Percentiles rank a stretch among this genome's conserved stretches.
Conservation (phyloP, 2,329 filamentous ascomycete species). For the Aspergillus melleus region DNA sequence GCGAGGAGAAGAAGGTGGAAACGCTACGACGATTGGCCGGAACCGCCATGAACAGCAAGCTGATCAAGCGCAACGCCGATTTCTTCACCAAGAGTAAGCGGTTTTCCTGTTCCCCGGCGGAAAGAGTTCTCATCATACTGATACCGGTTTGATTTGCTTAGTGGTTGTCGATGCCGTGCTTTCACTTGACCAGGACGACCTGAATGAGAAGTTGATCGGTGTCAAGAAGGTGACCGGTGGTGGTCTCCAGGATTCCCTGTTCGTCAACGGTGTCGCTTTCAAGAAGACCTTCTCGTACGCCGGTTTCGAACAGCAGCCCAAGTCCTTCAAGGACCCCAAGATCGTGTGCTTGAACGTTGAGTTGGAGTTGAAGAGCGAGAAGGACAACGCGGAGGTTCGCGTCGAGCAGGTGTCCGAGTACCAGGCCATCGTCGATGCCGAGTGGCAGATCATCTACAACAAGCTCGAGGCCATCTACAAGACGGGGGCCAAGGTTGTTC, state of each 20-base stretch:
- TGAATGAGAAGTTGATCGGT: constrained; percentile 97
- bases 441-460: constrained; percentile 99
- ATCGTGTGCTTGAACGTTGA: constrained; percentile 98
- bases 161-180: constrained; percentile 98
- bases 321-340: constrained; percentile 89
- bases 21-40: constrained; percentile 86
- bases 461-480: constrained; percentile 94
- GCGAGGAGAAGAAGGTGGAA: constrained; percentile 83
- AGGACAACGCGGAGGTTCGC: constrained; percentile 97
- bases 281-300: constrained; percentile 99
- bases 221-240: constrained; percentile 98
- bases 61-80: constrained; percentile 93
- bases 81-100: constrained; percentile 93
- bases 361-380: constrained; percentile 96
- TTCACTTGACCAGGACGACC: constrained; percentile 90
- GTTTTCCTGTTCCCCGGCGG: not conserved
- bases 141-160: constrained; percentile 38
- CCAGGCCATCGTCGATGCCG: constrained; percentile 97
- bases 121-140: constrained; percentile 11
- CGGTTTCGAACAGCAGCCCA: constrained; percentile 98
- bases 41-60: constrained; percentile 98
- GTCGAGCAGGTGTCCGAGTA: constrained; percentile 99
- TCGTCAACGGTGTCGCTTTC: constrained; percentile 97
- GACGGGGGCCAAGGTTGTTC: constrained; percentile 94
- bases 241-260: constrained; percentile 91